These are phyloP conservation scores for Daldinia eschscholtzii DNA, from an alignment of 2,329 filamentous ascomycete species.

Conservation along the genomic window DNA sequence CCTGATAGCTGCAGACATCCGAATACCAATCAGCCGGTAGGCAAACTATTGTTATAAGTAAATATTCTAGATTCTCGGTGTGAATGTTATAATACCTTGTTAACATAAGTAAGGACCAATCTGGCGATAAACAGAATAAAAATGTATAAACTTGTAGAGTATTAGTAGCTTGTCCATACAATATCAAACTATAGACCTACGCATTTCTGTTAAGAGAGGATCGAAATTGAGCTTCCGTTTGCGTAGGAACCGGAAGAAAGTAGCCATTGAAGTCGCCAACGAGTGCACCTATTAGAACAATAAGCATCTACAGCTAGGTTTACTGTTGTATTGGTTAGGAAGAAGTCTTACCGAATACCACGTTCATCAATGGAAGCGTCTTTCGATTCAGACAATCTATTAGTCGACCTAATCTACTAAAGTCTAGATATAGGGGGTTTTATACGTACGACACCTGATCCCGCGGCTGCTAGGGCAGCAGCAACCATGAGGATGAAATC, in stretches of 20 bases:
- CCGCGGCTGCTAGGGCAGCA: constrained; percentile 63
- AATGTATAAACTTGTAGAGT: constrained; percentile 69
- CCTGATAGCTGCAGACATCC: constrained; percentile 71
- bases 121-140: constrained; percentile 78
- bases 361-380: constrained; percentile 71
- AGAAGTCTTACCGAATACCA: constrained; percentile 63
- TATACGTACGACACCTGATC: constrained; percentile 60
- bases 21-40: constrained; percentile 72
- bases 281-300: constrained; percentile 54
- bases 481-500: constrained; percentile 63
- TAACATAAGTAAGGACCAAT: constrained; percentile 72
- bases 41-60: constrained; percentile 59
- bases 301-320: constrained; percentile 30
- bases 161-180: constrained; percentile 25
- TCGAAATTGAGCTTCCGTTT: constrained; percentile 57
- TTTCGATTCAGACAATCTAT: constrained; percentile 44
- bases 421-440: background rate
- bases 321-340: background rate
- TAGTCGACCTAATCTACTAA: constrained; percentile 19
- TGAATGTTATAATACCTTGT: constrained; percentile 58
- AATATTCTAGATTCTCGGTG: background rate
- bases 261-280: constrained; percentile 64
- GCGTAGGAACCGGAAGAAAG: constrained; percentile 53
- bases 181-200: constrained; percentile 49
- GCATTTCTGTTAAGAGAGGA: constrained; percentile 60